Evolutionary conservation across 208 protist species (phyloP).

Genomic region (Trypanosoma scelopori): DNA sequence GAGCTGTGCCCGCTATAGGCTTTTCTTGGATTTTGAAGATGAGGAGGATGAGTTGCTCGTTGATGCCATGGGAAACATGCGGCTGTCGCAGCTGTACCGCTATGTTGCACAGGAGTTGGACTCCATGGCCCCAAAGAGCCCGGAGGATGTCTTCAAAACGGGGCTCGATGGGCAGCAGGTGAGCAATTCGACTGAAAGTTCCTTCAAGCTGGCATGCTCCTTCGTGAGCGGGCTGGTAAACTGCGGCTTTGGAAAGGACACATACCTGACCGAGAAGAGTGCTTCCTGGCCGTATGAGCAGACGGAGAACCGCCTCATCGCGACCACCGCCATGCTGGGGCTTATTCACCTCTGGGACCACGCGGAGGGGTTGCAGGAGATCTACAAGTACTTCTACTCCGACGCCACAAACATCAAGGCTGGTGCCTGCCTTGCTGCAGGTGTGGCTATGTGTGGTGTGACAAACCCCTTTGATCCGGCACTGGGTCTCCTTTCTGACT

Average conservation of each 20-base stretch:
- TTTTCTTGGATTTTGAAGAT: constrained; percentile 78
- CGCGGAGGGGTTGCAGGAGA: constrained; percentile 93
- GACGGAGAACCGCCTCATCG: constrained; percentile 96
- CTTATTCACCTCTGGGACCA: constrained; percentile 98
- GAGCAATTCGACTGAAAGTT: constrained; percentile 55
- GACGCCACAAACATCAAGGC: constrained; percentile 96
- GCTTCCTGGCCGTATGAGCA: constrained; percentile 95
- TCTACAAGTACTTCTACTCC: constrained; percentile 96
- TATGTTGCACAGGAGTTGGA: constrained; percentile 95
- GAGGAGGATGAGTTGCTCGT: constrained; percentile 89
- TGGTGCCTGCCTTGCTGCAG: constrained; percentile 95
- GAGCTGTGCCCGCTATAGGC: constrained; percentile 90
- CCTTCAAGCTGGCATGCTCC: constrained; percentile 95
- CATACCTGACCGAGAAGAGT: constrained; percentile 91
- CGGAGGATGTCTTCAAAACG: constrained; percentile 98
- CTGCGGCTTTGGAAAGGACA: constrained; percentile 97
- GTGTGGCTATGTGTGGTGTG: constrained; percentile 87
- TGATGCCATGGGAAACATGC: constrained; percentile 94
- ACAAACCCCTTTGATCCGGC: constrained; percentile 94
- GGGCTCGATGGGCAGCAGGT: constrained; percentile 53
- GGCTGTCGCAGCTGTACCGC: constrained; percentile 95
- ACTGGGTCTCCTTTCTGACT: constrained; percentile 90
- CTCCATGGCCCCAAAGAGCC: constrained; percentile 95
- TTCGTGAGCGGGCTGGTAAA: constrained; percentile 97
- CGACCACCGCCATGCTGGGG: constrained; percentile 95